Evolutionary conservation across 106 monocot species (phyloP).

Genomic region (Gastrodia elata): DNA sequence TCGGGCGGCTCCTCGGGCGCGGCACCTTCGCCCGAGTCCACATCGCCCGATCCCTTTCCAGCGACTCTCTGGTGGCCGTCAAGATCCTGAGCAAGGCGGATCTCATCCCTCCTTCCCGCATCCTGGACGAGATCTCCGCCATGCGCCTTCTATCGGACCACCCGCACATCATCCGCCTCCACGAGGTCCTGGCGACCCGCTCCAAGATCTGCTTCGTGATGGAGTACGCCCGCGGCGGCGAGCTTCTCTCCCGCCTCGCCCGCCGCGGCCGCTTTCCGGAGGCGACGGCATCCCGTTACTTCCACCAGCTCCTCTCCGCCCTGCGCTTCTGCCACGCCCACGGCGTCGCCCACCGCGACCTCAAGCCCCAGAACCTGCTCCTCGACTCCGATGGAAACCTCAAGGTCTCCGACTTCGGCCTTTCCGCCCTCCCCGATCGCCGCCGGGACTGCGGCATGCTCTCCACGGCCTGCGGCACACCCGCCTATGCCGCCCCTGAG

Average conservation of each 20-base stretch:
- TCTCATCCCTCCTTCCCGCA: not conserved
- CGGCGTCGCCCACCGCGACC: conserved; percentile 73
- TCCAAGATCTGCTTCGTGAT: conserved; percentile 47
- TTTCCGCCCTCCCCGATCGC: conserved; percentile 50
- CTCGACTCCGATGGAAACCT: conserved; percentile 45
- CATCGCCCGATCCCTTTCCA: conserved; percentile 11
- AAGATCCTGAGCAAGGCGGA: conserved; percentile 26
- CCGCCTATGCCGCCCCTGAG: conserved; percentile 61
- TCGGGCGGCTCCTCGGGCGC: conserved; percentile 25
- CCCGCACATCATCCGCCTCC: conserved; percentile 37
- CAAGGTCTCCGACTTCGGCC: conserved; percentile 73
- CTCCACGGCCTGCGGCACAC: conserved; percentile 51
- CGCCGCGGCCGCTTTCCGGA: conserved; percentile 25
- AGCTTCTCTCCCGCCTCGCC: conserved; percentile 24
- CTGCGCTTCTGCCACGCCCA: conserved; percentile 71
- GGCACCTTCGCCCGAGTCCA: conserved; percentile 27
- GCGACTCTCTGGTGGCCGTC: conserved; percentile 16
- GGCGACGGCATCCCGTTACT: conserved; percentile 29
- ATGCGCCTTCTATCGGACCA: conserved; percentile 46
- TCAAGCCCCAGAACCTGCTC: conserved; percentile 81
- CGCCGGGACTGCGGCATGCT: conserved; percentile 41
- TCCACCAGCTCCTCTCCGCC: conserved; percentile 70
- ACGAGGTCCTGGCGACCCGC: conserved; percentile 44
- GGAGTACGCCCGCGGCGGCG: conserved; percentile 39
- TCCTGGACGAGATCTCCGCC: conserved; percentile 34